Conservation (phyloP, 164 flowering plant species). For the Stephania japonica region DNA sequence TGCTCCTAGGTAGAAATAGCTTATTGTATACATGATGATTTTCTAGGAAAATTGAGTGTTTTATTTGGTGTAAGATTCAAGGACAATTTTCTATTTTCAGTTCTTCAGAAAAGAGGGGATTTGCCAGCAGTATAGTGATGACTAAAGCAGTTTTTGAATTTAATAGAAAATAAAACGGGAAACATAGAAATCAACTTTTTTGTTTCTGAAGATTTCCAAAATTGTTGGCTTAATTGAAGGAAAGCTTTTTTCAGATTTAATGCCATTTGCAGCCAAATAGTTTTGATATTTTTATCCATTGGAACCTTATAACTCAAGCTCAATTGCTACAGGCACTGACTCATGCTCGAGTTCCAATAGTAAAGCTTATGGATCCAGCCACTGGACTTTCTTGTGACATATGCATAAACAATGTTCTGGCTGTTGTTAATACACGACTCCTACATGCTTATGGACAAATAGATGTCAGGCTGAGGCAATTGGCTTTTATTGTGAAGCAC, state of each 20-base stretch:
- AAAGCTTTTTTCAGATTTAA: too few species aligned
- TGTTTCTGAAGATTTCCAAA: too few species aligned
- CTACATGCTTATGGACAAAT: constrained; percentile 84
- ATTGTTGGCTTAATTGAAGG: too few species aligned
- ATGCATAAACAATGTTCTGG: constrained; percentile 88
- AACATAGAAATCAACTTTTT: too few species aligned
- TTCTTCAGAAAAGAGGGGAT: too few species aligned
- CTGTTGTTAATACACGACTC: constrained; percentile 92
- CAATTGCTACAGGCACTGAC: constrained; percentile 64
- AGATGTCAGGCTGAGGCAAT: constrained; percentile 73
- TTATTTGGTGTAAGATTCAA: too few species aligned
- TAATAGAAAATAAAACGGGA: too few species aligned
- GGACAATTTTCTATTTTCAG: too few species aligned
- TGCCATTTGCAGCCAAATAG: background rate
- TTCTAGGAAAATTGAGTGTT: background rate
- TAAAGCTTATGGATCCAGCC: constrained; percentile 94
- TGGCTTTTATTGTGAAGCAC: constrained; percentile 93
- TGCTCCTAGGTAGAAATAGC: background rate
- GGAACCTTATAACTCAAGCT: background rate
- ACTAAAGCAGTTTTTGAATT: too few species aligned
- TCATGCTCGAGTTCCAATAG: constrained; percentile 96
- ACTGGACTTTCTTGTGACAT: constrained; percentile 95
- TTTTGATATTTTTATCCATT: background rate
- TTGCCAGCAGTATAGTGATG: too few species aligned
- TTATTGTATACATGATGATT: background rate